Evolutionary conservation across 371 early-diverging fungal species (phyloP).

Genomic region (Mucor piriformis): DNA sequence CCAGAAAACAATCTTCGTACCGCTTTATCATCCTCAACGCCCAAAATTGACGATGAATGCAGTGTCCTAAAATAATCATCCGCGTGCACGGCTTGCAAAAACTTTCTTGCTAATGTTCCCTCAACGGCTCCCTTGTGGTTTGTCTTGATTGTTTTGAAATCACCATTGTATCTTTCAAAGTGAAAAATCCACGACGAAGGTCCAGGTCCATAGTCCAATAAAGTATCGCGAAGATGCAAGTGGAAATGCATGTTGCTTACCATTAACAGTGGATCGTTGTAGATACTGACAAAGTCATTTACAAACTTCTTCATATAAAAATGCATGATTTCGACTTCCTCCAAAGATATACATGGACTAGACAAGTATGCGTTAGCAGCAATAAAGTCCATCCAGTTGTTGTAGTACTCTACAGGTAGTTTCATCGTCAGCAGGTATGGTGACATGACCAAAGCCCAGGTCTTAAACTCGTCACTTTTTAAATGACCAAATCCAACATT

Average conservation of each 20-base stretch:
- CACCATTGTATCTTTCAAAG: background rate
- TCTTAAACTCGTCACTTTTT: background rate
- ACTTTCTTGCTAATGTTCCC: too few species aligned
- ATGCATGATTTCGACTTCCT: background rate
- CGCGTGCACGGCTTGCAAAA: too few species aligned
- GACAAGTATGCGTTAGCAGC: background rate
- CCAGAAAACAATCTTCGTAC: too few species aligned
- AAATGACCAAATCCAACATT: background rate
- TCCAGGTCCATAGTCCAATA: background rate
- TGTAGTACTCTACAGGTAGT: background rate
- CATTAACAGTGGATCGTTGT: background rate
- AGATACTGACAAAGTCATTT: background rate
- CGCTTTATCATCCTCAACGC: too few species aligned
- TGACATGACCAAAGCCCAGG: background rate
- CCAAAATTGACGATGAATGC: too few species aligned
- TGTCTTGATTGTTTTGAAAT: background rate
- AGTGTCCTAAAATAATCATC: too few species aligned
- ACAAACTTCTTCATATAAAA: background rate
- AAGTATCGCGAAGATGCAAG: background rate
- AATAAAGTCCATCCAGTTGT: background rate
- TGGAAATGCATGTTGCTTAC: background rate
- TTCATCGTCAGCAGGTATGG: background rate
- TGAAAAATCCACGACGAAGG: background rate
- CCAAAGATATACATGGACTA: background rate
- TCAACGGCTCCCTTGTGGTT: background rate